phyloP scores from a whole-genome alignment of 257 asterid species.

The Nicotiana obtusifolia region DNA sequence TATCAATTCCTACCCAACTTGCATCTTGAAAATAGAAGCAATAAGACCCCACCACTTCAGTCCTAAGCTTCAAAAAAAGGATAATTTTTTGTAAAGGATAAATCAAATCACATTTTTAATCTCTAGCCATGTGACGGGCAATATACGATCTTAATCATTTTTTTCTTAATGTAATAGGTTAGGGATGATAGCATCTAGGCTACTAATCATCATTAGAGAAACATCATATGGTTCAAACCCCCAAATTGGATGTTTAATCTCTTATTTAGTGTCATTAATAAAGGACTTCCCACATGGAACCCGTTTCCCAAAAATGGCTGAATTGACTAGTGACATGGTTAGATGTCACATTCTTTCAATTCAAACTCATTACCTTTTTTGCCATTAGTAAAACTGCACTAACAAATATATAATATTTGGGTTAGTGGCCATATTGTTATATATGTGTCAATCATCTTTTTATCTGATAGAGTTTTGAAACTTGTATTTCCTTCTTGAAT shows the following conservation, averaged over 20 bases:
- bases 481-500: too few relatives aligned
- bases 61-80: background rate
- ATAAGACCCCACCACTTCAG: slow-evolving; percentile 49
- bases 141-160: slow-evolving; percentile 24
- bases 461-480: too few relatives aligned
- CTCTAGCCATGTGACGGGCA: slow-evolving; percentile 48
- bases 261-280: background rate
- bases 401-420: too few relatives aligned
- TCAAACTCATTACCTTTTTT: background rate
- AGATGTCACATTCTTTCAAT: background rate
- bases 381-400: background rate
- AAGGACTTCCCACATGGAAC: background rate
- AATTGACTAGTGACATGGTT: slow-evolving; percentile 1
- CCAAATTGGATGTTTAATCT: slow-evolving; percentile 7
- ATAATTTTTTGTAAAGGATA: background rate
- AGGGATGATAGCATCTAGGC: slow-evolving; percentile 15
- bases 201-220: slow-evolving; percentile 24
- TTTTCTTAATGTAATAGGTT: slow-evolving; percentile 2
- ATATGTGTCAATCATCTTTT: too few relatives aligned
- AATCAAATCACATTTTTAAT: slow-evolving; percentile 9
- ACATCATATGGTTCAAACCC: slow-evolving; percentile 11
- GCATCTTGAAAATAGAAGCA: slow-evolving; percentile 24
- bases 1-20: slow-evolving; percentile 40
- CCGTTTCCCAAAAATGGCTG: slow-evolving; percentile 9
- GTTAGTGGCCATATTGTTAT: too few relatives aligned